Percentiles rank a stretch among this genome's conserved stretches.
Evolutionary conservation across 169 alveolate genomes (phyloP).

Genomic region (Amoebophrya sp.): DNA sequence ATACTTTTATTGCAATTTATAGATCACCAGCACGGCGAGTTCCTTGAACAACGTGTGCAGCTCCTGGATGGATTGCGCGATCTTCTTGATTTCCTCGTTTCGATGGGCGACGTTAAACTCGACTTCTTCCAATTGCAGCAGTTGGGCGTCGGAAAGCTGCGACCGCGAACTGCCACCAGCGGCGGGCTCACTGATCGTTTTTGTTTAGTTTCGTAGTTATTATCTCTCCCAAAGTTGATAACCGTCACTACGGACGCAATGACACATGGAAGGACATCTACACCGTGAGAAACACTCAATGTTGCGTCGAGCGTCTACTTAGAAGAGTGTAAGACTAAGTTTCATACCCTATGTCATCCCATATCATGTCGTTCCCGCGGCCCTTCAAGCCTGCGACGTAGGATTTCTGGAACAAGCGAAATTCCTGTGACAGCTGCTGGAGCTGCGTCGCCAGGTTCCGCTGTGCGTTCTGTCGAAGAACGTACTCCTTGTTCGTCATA

Average conservation of each 20-base stretch:
- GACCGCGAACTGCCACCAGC: neutral
- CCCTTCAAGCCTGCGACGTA: neutral
- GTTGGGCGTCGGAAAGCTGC: constrained; percentile 14
- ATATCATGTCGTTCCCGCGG: neutral
- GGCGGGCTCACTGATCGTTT: no score
- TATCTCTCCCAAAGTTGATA: no score
- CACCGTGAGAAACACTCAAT: no score
- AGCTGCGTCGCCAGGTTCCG: constrained; percentile 8
- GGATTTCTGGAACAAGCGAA: neutral
- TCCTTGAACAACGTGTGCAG: constrained; percentile 64
- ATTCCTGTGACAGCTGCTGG: neutral
- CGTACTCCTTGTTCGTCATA: neutral
- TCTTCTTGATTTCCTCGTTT: constrained; percentile 57
- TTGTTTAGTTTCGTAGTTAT: no score
- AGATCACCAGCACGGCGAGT: constrained; percentile 56
- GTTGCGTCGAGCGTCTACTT: no score
- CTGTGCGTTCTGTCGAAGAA: neutral
- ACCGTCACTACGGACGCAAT: no score
- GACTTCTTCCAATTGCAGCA: neutral
- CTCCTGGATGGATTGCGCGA: constrained; percentile 58
- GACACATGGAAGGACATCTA: no score
- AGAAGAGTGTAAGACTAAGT: neutral
- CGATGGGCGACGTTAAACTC: constrained; percentile 49
- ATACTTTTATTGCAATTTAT: no score
- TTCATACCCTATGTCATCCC: neutral